Base-by-base conservation (phyloP, 163 green algal genomes). In the Trebouxiophyceae sp. region DNA sequence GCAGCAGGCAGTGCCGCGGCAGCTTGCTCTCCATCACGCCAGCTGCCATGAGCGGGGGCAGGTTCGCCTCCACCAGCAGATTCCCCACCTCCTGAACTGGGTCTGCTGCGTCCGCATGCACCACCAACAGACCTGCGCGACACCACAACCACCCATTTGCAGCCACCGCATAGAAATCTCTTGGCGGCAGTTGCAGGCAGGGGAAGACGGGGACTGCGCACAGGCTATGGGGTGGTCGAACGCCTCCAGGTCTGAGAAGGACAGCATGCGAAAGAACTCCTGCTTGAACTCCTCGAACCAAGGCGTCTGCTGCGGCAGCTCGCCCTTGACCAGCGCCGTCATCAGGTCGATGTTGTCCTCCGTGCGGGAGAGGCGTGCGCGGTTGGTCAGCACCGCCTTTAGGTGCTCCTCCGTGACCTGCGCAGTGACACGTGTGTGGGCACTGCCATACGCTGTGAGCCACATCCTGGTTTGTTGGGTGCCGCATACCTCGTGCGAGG, bases 151-250 rank as follows among this genome's bases (percentile, higher is more conserved):
- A n/a, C n/a, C n/a, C n/a, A n/a, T n/a, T n/a, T n/a, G n/a, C n/a
- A n/a, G n/a, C n/a, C n/a, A n/a, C n/a, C n/a, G n/a, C n/a, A n/a
- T n/a, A n/a, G n/a, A n/a, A n/a, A n/a, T n/a, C n/a, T n/a, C n/a
- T n/a, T n/a, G n/a, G n/a, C n/a, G n/a, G n/a, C n/a, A n/a, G n/a
- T n/a, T n/a, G n/a, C 8, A 16, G 8, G 39, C 12, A 50, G 30
- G 28, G 57, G 29, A 64, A 27, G 30, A 5, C 5, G 39, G 39
- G 39, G 16, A 50, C 12, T 8, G 39, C 12, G 39, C 57, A 89
- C 84, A 91, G 19, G 83, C 89, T 6, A 96, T 77, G 0, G 92
- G 92, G 67, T 96, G 81, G 73, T 98, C 92, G 33, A 93, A 71
- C 0, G 79, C 81, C 58, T 98, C 92, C 58, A 96, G 89, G 45